phyloP scores from a whole-genome alignment of 2,329 filamentous ascomycete species.

The Paramyrothecium sp. region DNA sequence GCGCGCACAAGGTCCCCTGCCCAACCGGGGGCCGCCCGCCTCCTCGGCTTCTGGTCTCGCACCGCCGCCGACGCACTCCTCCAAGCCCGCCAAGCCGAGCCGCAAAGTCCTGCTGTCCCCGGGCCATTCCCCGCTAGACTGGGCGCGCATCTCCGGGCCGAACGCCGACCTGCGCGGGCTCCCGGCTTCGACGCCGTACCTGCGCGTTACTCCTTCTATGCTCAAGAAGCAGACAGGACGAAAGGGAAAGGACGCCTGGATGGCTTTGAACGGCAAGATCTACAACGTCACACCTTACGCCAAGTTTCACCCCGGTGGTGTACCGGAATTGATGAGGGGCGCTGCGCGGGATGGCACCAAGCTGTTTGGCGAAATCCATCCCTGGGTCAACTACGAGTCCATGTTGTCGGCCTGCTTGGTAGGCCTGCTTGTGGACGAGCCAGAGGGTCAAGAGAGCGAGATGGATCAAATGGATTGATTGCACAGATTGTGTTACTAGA shows the following conservation, averaged over 20 bases:
- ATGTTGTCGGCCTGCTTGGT: constrained; percentile 65
- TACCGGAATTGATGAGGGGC: constrained; percentile 66
- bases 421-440: constrained; percentile 61
- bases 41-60: constrained; percentile 40
- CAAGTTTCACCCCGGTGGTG: constrained; percentile 86
- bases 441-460: constrained; percentile 34
- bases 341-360: constrained; percentile 62
- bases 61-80: constrained; percentile 53
- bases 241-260: constrained; percentile 87
- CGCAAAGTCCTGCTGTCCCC: constrained; percentile 81
- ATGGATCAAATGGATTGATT: constrained; percentile 64
- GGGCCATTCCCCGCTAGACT: constrained; percentile 92
- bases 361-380: constrained; percentile 66
- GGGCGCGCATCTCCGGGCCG: constrained; percentile 75
- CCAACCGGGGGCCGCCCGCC: constrained; percentile 36
- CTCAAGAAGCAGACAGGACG: constrained; percentile 78
- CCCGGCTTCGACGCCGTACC: constrained; percentile 48
- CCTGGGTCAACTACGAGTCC: constrained; percentile 71
- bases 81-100: constrained; percentile 53
- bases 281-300: constrained; percentile 93
- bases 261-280: constrained; percentile 81
- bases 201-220: constrained; percentile 79
- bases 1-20: constrained; percentile 41
- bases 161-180: constrained; percentile 66
- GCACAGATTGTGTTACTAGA: constrained; percentile 7